Conservation (phyloP, 1,139 yeast genomes). For the Petasospora rhodanensis region DNA sequence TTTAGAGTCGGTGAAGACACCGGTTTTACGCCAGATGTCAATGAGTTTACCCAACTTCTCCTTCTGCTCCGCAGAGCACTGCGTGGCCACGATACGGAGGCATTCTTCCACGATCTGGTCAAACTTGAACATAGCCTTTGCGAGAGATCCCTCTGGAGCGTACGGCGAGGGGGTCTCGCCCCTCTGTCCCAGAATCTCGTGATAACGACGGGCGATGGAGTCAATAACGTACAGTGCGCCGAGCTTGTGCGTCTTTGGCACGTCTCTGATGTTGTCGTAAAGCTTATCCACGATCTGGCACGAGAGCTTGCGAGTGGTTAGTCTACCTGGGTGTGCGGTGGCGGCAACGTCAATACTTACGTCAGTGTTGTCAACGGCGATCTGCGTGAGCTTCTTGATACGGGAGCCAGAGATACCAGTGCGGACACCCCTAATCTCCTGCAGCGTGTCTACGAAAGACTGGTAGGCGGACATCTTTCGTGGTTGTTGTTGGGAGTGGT, state of each 20-base stretch:
- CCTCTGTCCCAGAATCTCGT: slow-evolving; percentile 64
- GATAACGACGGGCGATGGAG: slow-evolving; percentile 81
- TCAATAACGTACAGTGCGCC: slow-evolving; percentile 91
- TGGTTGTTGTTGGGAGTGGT: too few species aligned
- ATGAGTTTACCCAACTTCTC: slow-evolving; percentile 78
- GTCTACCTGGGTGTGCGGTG: background rate
- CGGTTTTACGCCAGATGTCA: slow-evolving; percentile 89
- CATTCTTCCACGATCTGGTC: slow-evolving; percentile 55
- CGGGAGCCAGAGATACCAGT: slow-evolving; percentile 96
- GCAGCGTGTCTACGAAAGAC: slow-evolving; percentile 65
- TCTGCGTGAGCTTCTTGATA: slow-evolving; percentile 76
- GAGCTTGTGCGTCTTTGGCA: slow-evolving; percentile 78
- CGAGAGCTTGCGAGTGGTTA: slow-evolving; percentile 33
- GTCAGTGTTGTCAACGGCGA: slow-evolving; percentile 67
- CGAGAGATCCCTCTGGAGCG: slow-evolving; percentile 69
- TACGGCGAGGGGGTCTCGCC: slow-evolving; percentile 40
- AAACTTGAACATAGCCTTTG: slow-evolving; percentile 64
- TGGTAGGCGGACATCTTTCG: slow-evolving; percentile 26
- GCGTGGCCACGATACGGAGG: slow-evolving; percentile 55
- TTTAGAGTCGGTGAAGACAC: slow-evolving; percentile 60
- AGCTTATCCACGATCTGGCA: slow-evolving; percentile 55
- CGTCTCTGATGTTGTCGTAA: slow-evolving; percentile 65
- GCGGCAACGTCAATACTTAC: slow-evolving; percentile 24
- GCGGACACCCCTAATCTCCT: slow-evolving; percentile 70
- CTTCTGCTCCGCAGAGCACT: slow-evolving; percentile 46